Conservation (phyloP, 495 filamentous ascomycete species). For the Hyaloscypha bicolor region DNA sequence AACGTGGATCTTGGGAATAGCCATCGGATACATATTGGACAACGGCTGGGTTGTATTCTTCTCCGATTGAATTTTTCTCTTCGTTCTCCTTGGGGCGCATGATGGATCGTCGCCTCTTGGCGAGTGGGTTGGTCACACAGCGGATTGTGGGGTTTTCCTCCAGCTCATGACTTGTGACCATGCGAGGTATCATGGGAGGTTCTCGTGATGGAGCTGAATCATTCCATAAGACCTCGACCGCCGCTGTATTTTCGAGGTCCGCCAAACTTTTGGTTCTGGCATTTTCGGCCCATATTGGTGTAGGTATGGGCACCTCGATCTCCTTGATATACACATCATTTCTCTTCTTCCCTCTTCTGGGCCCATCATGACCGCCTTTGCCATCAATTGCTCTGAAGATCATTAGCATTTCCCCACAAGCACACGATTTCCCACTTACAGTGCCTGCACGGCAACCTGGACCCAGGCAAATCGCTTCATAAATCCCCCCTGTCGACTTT, state of each 20-base stretch:
- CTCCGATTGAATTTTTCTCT: slow-evolving; percentile 2
- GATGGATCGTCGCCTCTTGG: neutral
- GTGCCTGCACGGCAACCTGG: slow-evolving; percentile 24
- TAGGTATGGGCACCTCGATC: neutral
- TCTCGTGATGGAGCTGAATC: neutral
- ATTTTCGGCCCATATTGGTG: neutral
- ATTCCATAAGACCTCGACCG: neutral
- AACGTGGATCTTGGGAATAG: neutral
- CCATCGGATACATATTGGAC: slow-evolving; percentile 16
- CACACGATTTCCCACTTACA: neutral
- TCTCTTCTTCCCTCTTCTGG: neutral
- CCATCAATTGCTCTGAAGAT: slow-evolving; percentile 6
- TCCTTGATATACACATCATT: neutral
- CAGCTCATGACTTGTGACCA: neutral
- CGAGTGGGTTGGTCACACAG: neutral
- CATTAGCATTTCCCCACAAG: neutral
- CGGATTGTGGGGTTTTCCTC: neutral
- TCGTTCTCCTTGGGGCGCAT: neutral
- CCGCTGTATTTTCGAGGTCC: neutral
- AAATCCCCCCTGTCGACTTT: slow-evolving; percentile 13
- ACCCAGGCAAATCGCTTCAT: slow-evolving; percentile 29
- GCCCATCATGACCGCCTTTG: slow-evolving; percentile 4
- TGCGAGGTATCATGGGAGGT: neutral
- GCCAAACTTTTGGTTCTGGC: neutral
- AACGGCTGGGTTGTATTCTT: slow-evolving; percentile 19